Percentiles rank a stretch among this genome's conserved stretches.
phyloP scores from a whole-genome alignment of 495 filamentous ascomycete species.

The Aspergillus hancockii region DNA sequence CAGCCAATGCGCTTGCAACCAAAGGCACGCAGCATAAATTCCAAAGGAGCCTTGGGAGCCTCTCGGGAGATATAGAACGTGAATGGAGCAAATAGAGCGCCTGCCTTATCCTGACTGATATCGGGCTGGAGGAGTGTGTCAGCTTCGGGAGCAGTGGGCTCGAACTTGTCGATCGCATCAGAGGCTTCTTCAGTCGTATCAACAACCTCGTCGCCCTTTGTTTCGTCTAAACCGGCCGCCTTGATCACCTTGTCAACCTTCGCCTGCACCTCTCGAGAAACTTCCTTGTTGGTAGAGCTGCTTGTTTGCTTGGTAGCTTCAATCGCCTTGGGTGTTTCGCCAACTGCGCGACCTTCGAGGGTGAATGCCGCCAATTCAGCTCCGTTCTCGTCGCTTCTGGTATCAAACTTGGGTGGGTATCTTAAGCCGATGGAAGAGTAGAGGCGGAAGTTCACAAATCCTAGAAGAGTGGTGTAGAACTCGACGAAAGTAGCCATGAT shows the following conservation, averaged over 20 bases:
- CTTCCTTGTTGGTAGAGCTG: constrained; percentile 44
- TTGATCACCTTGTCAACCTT: constrained; percentile 57
- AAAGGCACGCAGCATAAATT: constrained; percentile 92
- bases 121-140: constrained; percentile 85
- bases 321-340: constrained; percentile 52
- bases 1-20: constrained; percentile 96
- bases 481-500: constrained; percentile 99
- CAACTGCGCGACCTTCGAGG: constrained; percentile 70
- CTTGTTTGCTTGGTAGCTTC: constrained; percentile 49
- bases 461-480: constrained; percentile 93
- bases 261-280: constrained; percentile 50
- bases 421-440: constrained; percentile 89
- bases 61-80: constrained; percentile 94
- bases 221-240: constrained; percentile 42
- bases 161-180: constrained; percentile 85
- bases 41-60: constrained; percentile 84
- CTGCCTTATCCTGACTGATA: constrained; percentile 51
- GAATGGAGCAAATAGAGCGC: constrained; percentile 78
- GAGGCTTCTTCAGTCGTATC: constrained; percentile 50
- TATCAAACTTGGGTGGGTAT: constrained; percentile 93
- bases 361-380: constrained; percentile 91
- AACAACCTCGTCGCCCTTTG: constrained; percentile 42
- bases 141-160: constrained; percentile 72
- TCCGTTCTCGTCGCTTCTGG: constrained; percentile 79
- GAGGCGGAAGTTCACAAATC: constrained; percentile 92